These are phyloP conservation scores for Colletotrichum brevisporum DNA, from an alignment of 2,329 filamentous ascomycete genomes.

Conservation along the genomic window DNA sequence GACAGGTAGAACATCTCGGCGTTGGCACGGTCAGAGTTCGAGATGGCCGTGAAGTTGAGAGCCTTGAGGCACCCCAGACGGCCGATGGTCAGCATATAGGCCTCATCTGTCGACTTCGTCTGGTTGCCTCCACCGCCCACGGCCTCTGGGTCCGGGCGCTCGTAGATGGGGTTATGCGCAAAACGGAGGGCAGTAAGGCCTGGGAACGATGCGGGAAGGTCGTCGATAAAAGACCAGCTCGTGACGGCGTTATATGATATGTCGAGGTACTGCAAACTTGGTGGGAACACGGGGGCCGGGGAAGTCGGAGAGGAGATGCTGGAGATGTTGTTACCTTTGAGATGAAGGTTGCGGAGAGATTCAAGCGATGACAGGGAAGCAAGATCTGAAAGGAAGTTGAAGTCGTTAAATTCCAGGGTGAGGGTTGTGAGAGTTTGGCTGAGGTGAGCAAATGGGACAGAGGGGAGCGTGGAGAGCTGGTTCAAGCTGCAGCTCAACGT, in stretches of 20 bases:
- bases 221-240: slow-evolving; percentile 82
- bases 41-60: slow-evolving; percentile 83
- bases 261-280: slow-evolving; percentile 75
- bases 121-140: slow-evolving; percentile 51
- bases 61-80: slow-evolving; percentile 77
- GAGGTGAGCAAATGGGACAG: slow-evolving; percentile 56
- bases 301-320: slow-evolving; percentile 51
- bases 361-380: slow-evolving; percentile 64
- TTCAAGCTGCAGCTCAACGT: slow-evolving; percentile 70
- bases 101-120: slow-evolving; percentile 77
- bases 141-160: slow-evolving; percentile 59
- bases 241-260: slow-evolving; percentile 79
- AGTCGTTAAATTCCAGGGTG: slow-evolving; percentile 80
- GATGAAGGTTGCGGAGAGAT: slow-evolving; percentile 71
- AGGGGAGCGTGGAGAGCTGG: slow-evolving; percentile 66
- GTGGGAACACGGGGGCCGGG: slow-evolving; percentile 63
- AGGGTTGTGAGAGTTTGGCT: slow-evolving; percentile 71
- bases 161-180: slow-evolving; percentile 88
- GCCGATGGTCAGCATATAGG: slow-evolving; percentile 89
- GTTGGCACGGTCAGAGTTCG: slow-evolving; percentile 81
- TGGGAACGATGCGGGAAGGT: slow-evolving; percentile 77
- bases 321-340: slow-evolving; percentile 83
- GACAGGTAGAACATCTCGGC: slow-evolving; percentile 95
- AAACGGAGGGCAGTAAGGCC: slow-evolving; percentile 82
- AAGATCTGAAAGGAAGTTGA: slow-evolving; percentile 72